A percentile compares a stretch with the other conserved stretches of the same genome.
Conservation (phyloP, 2,329 filamentous ascomycete genomes). For the Arthroderma sp. region DNA sequence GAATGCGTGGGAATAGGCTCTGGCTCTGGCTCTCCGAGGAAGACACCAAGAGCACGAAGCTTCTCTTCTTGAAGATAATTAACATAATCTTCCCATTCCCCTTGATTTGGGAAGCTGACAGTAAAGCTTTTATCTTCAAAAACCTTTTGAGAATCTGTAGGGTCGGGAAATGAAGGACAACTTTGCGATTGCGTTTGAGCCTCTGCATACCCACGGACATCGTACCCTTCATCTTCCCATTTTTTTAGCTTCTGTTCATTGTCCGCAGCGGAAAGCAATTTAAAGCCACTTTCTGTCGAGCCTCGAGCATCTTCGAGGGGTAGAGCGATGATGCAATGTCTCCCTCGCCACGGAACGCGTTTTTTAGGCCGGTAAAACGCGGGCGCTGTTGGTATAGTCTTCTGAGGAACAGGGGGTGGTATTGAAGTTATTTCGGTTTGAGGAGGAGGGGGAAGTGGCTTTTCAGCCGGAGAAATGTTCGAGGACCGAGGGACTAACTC, state of each 20-base stretch:
- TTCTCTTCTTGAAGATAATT: slow-evolving; percentile 80
- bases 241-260: slow-evolving; percentile 25
- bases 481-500: slow-evolving; percentile 1
- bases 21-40: slow-evolving; percentile 60
- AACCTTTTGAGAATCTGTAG: slow-evolving; percentile 24
- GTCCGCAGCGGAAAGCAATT: slow-evolving; percentile 27
- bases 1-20: slow-evolving; percentile 44
- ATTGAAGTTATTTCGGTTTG: slow-evolving; percentile 2
- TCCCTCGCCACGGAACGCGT: slow-evolving; percentile 62
- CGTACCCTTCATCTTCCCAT: slow-evolving; percentile 32
- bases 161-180: slow-evolving; percentile 31
- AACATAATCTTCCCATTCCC: slow-evolving; percentile 64
- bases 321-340: slow-evolving; percentile 57
- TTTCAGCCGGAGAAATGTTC: slow-evolving; percentile 7
- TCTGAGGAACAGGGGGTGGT: slow-evolving; percentile 7
- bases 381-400: slow-evolving; percentile 10
- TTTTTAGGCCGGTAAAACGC: slow-evolving; percentile 42
- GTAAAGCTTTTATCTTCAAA: slow-evolving; percentile 19
- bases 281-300: slow-evolving; percentile 25
- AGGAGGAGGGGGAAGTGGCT: slow-evolving; percentile 10
- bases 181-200: slow-evolving; percentile 23
- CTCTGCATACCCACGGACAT: slow-evolving; percentile 28
- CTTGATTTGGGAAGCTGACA: slow-evolving; percentile 33
- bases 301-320: slow-evolving; percentile 56
- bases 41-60: slow-evolving; percentile 79